Base-by-base conservation (phyloP, 305 asterid species). In the Fraxinus latifolia region DNA sequence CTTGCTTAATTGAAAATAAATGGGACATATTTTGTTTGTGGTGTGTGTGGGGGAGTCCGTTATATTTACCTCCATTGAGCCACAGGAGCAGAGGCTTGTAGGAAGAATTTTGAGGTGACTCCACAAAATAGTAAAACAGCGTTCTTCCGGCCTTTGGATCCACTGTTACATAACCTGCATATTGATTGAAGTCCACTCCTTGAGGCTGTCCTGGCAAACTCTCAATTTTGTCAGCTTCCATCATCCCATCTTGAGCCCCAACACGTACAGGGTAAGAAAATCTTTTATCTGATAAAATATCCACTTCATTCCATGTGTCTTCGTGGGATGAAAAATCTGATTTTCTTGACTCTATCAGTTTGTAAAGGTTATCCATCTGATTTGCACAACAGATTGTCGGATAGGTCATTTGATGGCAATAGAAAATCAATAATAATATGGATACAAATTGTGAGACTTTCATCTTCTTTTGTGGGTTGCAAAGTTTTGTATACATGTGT, bases 121-220 rank as follows among this genome's bases (percentile, higher is more conserved):
- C 96, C 8, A 77, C 85, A 39, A 92, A 89, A 34, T 90, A 91
- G 74, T 91, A 92, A 34, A 84, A 92, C 25, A 88, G 76, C 1
- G 93, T 89, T 58, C 89, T 79, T 11, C 91, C 94, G 7, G 89
- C 91, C 8, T 42, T 42, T 2, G 86, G 86, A 78, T 90, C 88
- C 7, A 92, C 90, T 0, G 93, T 91, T 7, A 91, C 91, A 74
- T 90, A 89, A 0, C 97, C 94, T 21, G 94, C 79, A 79, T 90
- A 92, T 55, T 92, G 95, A 77, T 84, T 84, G 39, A 92, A 91
- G 39, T 84, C 82, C n/a, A 87, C 89, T n/a, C 68, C 39, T n/a
- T 84, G 80, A 7, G 93, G 95, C 53, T 91, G 92, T 34, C 97
- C 93, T 0, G 93, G 91, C 80, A 91, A 78, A 15, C 71, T 37